Percentiles rank a stretch among this genome's conserved stretches.
These are phyloP conservation scores for Periconia digitata DNA, from an alignment of 2,329 filamentous ascomycete genomes.

Conservation along the genomic window DNA sequence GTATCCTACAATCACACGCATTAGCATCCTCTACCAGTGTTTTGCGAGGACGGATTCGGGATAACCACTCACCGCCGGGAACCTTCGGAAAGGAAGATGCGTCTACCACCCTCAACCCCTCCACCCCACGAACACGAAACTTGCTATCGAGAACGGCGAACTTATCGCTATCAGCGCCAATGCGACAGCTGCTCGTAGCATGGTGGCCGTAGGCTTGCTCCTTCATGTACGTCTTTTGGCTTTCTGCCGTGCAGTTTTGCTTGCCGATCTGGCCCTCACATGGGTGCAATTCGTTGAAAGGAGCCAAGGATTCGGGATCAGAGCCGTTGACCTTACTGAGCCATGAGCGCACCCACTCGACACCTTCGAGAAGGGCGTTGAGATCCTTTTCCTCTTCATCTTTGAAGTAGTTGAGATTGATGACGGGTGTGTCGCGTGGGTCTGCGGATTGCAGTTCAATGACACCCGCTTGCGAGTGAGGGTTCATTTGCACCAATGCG, in stretches of 20 bases:
- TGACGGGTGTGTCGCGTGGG: slow-evolving; percentile 62
- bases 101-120: slow-evolving; percentile 20
- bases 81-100: slow-evolving; percentile 24
- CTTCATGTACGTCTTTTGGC: slow-evolving; percentile 32
- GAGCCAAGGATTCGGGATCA: slow-evolving; percentile 36
- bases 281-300: slow-evolving; percentile 52
- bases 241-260: slow-evolving; percentile 44
- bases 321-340: slow-evolving; percentile 24
- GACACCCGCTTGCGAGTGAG: slow-evolving; percentile 60
- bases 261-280: slow-evolving; percentile 56
- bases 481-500: slow-evolving; percentile 43
- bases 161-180: slow-evolving; percentile 15
- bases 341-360: slow-evolving; percentile 54
- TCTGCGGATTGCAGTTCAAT: slow-evolving; percentile 62
- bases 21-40: slow-evolving; percentile 1
- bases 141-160: slow-evolving; percentile 19
- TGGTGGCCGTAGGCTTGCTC: slow-evolving; percentile 22
- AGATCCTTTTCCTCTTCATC: slow-evolving; percentile 50
- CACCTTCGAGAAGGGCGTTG: slow-evolving; percentile 57
- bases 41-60: neutral
- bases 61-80: slow-evolving; percentile 46
- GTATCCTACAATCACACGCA: neutral
- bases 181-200: slow-evolving; percentile 16
- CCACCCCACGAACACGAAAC: slow-evolving; percentile 15
- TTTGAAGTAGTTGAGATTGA: slow-evolving; percentile 45